Evolutionary conservation across 106 monocot species (phyloP).

Genomic region (Dendrobium nobile): DNA sequence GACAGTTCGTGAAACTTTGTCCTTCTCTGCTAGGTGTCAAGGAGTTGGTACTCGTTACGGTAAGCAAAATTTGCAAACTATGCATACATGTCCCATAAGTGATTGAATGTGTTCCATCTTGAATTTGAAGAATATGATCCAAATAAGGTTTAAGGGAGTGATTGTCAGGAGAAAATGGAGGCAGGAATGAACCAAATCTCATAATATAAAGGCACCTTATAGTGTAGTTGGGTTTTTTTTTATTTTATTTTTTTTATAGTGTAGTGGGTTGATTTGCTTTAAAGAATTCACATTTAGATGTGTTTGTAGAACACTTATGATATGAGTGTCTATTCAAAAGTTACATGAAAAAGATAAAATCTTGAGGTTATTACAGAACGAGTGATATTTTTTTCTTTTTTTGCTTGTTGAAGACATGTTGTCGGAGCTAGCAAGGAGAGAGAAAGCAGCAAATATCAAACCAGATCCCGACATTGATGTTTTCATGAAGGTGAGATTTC

Average conservation of each 20-base stretch:
- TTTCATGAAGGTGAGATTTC: slow-evolving; percentile 42
- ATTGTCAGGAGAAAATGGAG: too few species aligned
- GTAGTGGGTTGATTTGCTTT: too few species aligned
- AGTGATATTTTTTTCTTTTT: neutral
- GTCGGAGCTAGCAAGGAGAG: slow-evolving; percentile 43
- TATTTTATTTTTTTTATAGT: too few species aligned
- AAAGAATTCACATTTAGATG: too few species aligned
- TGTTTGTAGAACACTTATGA: too few species aligned
- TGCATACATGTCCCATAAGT: neutral
- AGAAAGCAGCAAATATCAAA: slow-evolving; percentile 42
- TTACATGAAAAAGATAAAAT: too few species aligned
- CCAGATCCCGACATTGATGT: slow-evolving; percentile 53
- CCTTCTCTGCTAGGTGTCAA: slow-evolving; percentile 43
- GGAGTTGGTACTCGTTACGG: slow-evolving; percentile 43
- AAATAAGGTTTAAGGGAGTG: too few species aligned
- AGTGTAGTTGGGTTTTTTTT: too few species aligned
- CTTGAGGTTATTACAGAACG: neutral
- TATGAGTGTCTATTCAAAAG: too few species aligned
- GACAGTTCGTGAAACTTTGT: slow-evolving; percentile 45
- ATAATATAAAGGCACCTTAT: too few species aligned
- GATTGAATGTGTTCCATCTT: neutral
- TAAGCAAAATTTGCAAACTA: slow-evolving; percentile 9
- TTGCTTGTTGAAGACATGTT: slow-evolving; percentile 32
- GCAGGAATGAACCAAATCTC: too few species aligned
- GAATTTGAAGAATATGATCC: too few species aligned